Evolutionary conservation across 305 asterid genomes (phyloP).

Genomic region (Fraxinus floribunda): DNA sequence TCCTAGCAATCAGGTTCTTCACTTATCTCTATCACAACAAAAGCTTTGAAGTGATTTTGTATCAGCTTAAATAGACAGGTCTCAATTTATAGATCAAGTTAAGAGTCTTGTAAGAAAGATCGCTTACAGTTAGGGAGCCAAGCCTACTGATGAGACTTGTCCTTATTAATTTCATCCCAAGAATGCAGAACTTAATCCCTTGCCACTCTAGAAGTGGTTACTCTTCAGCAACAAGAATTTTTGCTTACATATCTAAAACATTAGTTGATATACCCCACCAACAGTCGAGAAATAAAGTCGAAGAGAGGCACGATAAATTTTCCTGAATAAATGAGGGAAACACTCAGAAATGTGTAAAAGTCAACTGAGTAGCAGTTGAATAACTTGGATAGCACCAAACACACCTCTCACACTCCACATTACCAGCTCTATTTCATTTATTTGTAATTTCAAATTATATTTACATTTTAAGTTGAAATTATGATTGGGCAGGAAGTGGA

Average conservation of each 20-base stretch:
- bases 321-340: neutral
- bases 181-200: neutral
- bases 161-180: neutral
- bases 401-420: neutral
- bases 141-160: neutral
- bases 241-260: neutral
- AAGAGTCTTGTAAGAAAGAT: neutral
- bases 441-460: slow-evolving; percentile 4
- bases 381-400: slow-evolving; percentile 11
- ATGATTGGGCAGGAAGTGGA: neutral
- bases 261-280: slow-evolving; percentile 6
- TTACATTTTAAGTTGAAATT: slow-evolving; percentile 5
- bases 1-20: neutral
- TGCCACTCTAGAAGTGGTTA: neutral
- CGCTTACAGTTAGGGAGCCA: neutral
- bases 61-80: neutral
- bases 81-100: neutral
- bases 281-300: neutral
- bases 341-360: no score
- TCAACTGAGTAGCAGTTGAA: slow-evolving; percentile 5
- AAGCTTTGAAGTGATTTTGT: neutral
- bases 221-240: slow-evolving; percentile 11
- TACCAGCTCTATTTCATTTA: slow-evolving; percentile 8
- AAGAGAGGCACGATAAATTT: neutral
- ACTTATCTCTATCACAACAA: neutral